Base-by-base conservation (phyloP, 1,284 basidiomycete species). In the Boletus albobrunnescens region DNA sequence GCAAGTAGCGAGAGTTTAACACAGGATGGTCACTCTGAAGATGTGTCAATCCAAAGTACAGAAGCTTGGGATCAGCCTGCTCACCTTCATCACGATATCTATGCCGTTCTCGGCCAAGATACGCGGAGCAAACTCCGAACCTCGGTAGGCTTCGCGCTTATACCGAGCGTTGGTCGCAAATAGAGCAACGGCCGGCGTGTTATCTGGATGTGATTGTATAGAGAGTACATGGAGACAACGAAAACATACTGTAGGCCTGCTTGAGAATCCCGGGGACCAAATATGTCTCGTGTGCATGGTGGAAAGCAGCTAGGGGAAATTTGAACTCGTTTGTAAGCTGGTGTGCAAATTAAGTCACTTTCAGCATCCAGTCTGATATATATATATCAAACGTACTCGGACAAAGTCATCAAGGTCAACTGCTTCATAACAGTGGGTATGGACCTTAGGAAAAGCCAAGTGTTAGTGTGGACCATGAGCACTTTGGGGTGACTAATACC, bases 111-210 rank as follows among this genome's bases (percentile, higher is more conserved):
- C 84, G 0, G 83, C 73, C 16, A 95, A 72, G 41, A 96, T 84
- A 36, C 82, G 79, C 14, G 90, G 79, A 0, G 92, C 89, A 64
- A 87, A 95, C 56, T 93, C 89, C 3, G 87, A 87, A 4, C 86
- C 90, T 24, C 91, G 76, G 67, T 87, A 94, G 0, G 89, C 79
- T 61, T 94, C 91, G 11, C 87, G 81, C 67, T 94, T 94, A 68
- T 90, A 93, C 44, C 87, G 76, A 17, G 65, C 67, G 9, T 71
- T 49, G 33, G 83, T 85, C 3, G 86, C 82, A 57, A 92, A 92
- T 41, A 93, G 68, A 3, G 90, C 89, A 26, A 82, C 70, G 11
- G 84, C 85, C 3, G 90, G 88, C 0, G 76, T 69, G 32, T 69
- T 65, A n/a, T 75, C 79, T 49, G 37, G 22, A 33, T 16, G 36